Base-by-base conservation (phyloP, 192 early-diverging fungal species). In the Pecoramyces ruminantium region DNA sequence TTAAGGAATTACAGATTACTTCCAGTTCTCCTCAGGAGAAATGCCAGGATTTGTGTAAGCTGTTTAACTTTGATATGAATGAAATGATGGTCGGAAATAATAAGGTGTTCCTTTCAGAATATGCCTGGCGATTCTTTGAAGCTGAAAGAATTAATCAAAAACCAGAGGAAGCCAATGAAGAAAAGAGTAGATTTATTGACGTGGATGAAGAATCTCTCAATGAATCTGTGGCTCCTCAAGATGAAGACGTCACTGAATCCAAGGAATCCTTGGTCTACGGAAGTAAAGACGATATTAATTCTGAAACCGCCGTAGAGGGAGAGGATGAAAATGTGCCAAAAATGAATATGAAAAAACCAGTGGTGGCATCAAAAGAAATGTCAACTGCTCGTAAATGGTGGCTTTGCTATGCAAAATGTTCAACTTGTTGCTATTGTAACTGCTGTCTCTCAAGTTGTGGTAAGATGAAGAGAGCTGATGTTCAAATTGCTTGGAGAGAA, bases 401-500 rank as follows among this genome's bases (percentile, higher is more conserved):
- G 80, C 25, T 80, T 27, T 29, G 80, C 14, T 29, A 28, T 30
- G 1, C 80, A 28, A 12, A 17, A 21, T 13, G 4, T 25, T 29
- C 29, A 0, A 80, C 80, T 8, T 78, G 1, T 0, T 80, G 40
- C 6, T 30, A 13, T 29, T 77, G 40, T 29, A 13, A 78, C 8
- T 80, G 29, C 5, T 30, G 29, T 38, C 29, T 80, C 28, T 77
- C 34, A 8, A 29, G 1, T 8, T 80, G 80, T 29, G 80, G 80
- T 77, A 80, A 80, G 4, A 80, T 80, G 80, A 80, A 58, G 12
- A 29, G 40, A 29, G 18, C 15, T 8, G 80, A 80, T 29, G 87
- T 95, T 79, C 93, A 91, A 67, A 90, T 95, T 86, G 98, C 98
- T 13, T 99, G 98, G 98, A 91, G 98, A 80, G 98, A 99, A 84